Base-by-base conservation (phyloP, 192 early-diverging fungal genomes). In the Coemansia sp. region DNA sequence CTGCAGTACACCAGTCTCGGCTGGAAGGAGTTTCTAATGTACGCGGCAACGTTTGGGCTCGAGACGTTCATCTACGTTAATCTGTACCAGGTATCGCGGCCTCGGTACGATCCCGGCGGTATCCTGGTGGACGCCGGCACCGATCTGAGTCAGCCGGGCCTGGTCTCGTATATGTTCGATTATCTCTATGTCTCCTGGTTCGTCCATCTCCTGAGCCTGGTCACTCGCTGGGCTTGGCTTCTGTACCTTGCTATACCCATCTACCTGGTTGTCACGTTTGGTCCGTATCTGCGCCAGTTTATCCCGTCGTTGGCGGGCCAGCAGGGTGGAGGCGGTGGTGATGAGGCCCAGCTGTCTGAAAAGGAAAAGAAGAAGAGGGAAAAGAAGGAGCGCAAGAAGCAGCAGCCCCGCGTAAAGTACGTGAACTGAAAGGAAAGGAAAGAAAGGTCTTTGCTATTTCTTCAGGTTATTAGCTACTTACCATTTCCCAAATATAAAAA, bases 151-250 rank as follows among this genome's bases (percentile, higher is more conserved):
- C 67, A 71, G 46, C 66, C 79, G 15, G 87, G 87, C 0, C 48
- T 88, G 41, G 76, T 84, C 6, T 83, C 90, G 40, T 93, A 93
- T 63, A 88, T 90, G 76, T 94, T 93, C 71, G 93, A 94, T 62
- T 87, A 92, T 54, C 90, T 94, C 57, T 94, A 94, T 57, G 83
- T 94, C 40, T 88, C 90, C 18, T 93, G 91, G 91, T 86, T 89
- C 62, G 89, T 90, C 41, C 90, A 91, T 40, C 32, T 79, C 46
- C 68, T 76, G 8, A 73, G 79, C 21, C 26, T 85, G 66, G 36
- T 71, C 15, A 78, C 76, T 0, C 54, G 45, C 7, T 79, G 76
- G 70, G 72, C 77, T 8, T 85, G 79, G 84, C 26, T 46, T 19
- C 12, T 85, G 54, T 85, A 82, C 39, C 10, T 82, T 72, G 61